These are phyloP conservation scores for Venturiaceae sp. DNA, from an alignment of 2,329 filamentous ascomycete genomes.

Conservation along the genomic window DNA sequence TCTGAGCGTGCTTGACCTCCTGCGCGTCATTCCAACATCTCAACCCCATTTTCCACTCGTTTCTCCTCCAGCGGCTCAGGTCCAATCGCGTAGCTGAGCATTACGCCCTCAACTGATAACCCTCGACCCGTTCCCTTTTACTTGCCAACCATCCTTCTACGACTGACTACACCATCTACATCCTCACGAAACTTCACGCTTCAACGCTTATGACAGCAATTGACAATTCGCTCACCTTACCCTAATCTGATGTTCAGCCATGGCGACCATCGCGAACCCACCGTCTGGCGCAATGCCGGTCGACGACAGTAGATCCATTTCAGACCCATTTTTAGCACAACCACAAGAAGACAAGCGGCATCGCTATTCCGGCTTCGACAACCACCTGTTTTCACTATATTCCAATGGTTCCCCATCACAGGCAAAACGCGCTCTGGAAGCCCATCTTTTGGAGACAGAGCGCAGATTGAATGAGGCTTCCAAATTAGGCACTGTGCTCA, in stretches of 20 bases:
- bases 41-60: not conserved
- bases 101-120: not conserved
- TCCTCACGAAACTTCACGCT: not conserved
- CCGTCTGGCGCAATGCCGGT: constrained; percentile 30
- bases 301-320: constrained; percentile 20
- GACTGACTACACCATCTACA: not conserved
- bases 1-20: not conserved
- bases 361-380: constrained; percentile 4
- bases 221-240: not conserved
- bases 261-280: constrained; percentile 32
- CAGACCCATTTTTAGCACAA: constrained; percentile 25
- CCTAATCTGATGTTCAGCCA: constrained; percentile 15
- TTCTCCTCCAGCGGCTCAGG: not conserved
- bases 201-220: too few relatives aligned
- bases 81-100: not conserved
- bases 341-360: not conserved
- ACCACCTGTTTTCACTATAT: constrained; percentile 47
- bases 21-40: too few relatives aligned
- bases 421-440: constrained; percentile 79
- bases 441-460: constrained; percentile 87
- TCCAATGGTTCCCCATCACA: constrained; percentile 67
- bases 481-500: constrained; percentile 74
- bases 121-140: not conserved
- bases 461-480: constrained; percentile 85
- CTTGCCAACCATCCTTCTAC: not conserved